Evolutionary conservation across 257 asterid genomes (phyloP), one percentile per base, ranked within the genome.

Genomic region (Eucommia ulmoides): DNA sequence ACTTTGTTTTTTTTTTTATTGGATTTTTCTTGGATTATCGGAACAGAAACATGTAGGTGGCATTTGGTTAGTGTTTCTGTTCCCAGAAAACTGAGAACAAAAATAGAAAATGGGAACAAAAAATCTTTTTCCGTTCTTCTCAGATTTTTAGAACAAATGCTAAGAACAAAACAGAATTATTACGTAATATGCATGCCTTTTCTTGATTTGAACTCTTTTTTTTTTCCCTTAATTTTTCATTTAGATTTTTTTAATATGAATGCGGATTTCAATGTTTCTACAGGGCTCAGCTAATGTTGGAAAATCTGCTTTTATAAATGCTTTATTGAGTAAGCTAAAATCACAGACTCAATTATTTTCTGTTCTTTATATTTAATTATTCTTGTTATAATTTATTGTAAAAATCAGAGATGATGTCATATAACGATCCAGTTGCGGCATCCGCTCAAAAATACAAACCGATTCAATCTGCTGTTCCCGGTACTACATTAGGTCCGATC

Each of bases 251-350:
- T 10, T 7, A 38, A 14, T 38, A 8, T 38, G 17, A 38, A 9
- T 38, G 45, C 17, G 21, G 46, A 33, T 53, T 49, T 59, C 55
- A 21, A 55, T 73, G 62, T 56, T 63, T 59, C 56, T 57, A 60
- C 80, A 91, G 96, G 99, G 99, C 45, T 75, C 96, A 49, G 99
- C 95, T 56, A 91, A 91, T 58, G 96, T 91, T 33, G 96, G 99
- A 61, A 91, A 86, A 73, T 91, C 96, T 50, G 95, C 99, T 61
- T 91, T 91, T 72, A 86, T 91, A 54, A 91, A 81, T 72, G 93
- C 96, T 23, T 45, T 86, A 54, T 72, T 91, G 73, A 83, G 99
- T 91, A 86, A 79, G 96, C 62, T 52, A 17, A 23, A 59, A 54
- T 23, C 46, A 24, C 35, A 49, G 24, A 45, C 41, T 38, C 3